These are phyloP conservation scores for Cercospora sp. DNA, from an alignment of 2,329 filamentous ascomycete genomes.

Conservation along the genomic window DNA sequence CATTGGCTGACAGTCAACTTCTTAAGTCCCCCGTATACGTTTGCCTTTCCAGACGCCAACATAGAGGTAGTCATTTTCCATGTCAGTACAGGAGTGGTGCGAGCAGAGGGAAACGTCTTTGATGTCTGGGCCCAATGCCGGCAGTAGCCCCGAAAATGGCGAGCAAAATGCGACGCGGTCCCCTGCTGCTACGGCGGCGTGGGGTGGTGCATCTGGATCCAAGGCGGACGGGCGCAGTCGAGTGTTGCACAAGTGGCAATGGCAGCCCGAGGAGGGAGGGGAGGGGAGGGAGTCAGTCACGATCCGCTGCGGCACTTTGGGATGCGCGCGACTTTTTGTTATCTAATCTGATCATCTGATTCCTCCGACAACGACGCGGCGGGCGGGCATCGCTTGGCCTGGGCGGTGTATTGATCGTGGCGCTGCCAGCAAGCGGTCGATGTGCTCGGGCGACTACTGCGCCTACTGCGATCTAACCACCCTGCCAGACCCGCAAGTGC, in stretches of 20 bases:
- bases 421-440: neutral
- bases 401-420: neutral
- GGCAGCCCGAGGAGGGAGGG: neutral
- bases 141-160: neutral
- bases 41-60: conserved; percentile 41
- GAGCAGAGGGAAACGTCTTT: conserved; percentile 2
- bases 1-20: conserved; percentile 16
- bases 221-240: neutral
- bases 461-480: neutral
- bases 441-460: neutral
- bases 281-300: neutral
- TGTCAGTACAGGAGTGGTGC: conserved; percentile 21
- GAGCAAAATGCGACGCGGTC: neutral
- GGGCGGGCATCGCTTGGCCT: neutral
- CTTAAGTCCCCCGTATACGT: conserved; percentile 33
- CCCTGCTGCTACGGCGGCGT: neutral
- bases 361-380: neutral
- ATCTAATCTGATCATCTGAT: conserved; percentile 8
- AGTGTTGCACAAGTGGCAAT: neutral
- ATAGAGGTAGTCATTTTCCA: conserved; percentile 42
- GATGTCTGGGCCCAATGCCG: neutral
- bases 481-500: neutral
- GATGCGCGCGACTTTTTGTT: conserved; percentile 6
- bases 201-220: neutral
- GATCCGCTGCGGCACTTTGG: neutral